These are phyloP conservation scores for Diplocarpon rosae DNA, from an alignment of 2,329 filamentous ascomycete genomes.

Conservation along the genomic window DNA sequence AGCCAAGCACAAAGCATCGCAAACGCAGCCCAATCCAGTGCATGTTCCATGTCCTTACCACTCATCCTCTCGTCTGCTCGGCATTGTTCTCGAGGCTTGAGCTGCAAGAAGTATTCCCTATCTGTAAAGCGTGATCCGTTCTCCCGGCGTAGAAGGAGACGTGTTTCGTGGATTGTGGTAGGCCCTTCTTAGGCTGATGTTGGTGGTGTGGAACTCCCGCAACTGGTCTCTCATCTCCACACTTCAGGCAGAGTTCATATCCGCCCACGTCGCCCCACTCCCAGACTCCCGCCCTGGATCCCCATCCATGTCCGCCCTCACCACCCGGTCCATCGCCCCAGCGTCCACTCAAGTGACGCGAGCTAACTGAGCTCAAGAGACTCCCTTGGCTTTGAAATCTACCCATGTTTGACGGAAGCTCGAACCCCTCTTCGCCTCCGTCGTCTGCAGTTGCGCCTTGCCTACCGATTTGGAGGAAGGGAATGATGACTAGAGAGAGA, in stretches of 20 bases:
- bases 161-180: too few species aligned
- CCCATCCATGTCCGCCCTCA: neutral
- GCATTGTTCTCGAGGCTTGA: too few species aligned
- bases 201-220: slow-evolving; percentile 1
- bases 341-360: neutral
- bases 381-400: neutral
- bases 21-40: too few species aligned
- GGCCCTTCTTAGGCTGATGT: neutral
- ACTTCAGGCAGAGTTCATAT: slow-evolving; percentile 1
- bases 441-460: slow-evolving; percentile 31
- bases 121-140: too few species aligned
- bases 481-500: slow-evolving; percentile 35
- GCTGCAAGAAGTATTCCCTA: too few species aligned
- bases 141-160: too few species aligned
- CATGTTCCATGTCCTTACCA: too few species aligned
- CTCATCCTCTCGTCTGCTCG: too few species aligned
- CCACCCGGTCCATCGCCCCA: neutral
- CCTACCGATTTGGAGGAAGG: slow-evolving; percentile 41
- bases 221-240: neutral
- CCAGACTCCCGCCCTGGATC: neutral
- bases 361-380: neutral
- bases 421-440: neutral
- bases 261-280: neutral
- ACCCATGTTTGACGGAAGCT: too few species aligned
- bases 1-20: too few species aligned